A percentile compares a stretch with the other conserved stretches of the same genome.
Evolutionary conservation across 2,329 filamentous ascomycete genomes (phyloP).

Genomic region (Fusarium fracticaudum): DNA sequence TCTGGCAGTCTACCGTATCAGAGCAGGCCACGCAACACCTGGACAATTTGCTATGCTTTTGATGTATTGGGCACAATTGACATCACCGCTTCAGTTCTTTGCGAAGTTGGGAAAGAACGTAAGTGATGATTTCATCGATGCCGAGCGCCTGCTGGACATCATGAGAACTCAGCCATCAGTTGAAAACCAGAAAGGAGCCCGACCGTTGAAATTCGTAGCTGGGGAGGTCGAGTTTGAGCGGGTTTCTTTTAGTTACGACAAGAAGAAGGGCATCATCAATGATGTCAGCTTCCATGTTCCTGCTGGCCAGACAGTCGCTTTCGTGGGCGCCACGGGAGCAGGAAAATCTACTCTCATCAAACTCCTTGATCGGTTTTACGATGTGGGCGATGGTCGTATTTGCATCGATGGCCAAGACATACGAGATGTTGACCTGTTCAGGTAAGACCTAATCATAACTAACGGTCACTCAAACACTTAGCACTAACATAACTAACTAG

Average conservation of each 20-base stretch:
- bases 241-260: conserved; percentile 68
- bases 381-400: conserved; percentile 63
- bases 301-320: conserved; percentile 65
- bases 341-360: conserved; percentile 68
- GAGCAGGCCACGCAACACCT: conserved; percentile 65
- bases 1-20: conserved; percentile 72
- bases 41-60: conserved; percentile 77
- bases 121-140: conserved; percentile 65
- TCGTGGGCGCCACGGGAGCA: conserved; percentile 68
- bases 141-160: conserved; percentile 66
- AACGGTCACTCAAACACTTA: neutral
- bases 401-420: conserved; percentile 67
- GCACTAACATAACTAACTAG: conserved; percentile 47
- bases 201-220: conserved; percentile 59
- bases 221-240: conserved; percentile 65
- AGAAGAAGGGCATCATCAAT: conserved; percentile 66
- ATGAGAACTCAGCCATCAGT: conserved; percentile 67
- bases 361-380: conserved; percentile 68
- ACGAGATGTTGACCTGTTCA: conserved; percentile 61
- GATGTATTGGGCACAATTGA: conserved; percentile 79
- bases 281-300: conserved; percentile 61
- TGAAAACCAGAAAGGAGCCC: conserved; percentile 60
- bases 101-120: conserved; percentile 65
- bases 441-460: conserved; percentile 42
- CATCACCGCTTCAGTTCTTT: conserved; percentile 77